Conservation (phyloP, 352 stramenopile genomes). For the Phytopythium helicoides region DNA sequence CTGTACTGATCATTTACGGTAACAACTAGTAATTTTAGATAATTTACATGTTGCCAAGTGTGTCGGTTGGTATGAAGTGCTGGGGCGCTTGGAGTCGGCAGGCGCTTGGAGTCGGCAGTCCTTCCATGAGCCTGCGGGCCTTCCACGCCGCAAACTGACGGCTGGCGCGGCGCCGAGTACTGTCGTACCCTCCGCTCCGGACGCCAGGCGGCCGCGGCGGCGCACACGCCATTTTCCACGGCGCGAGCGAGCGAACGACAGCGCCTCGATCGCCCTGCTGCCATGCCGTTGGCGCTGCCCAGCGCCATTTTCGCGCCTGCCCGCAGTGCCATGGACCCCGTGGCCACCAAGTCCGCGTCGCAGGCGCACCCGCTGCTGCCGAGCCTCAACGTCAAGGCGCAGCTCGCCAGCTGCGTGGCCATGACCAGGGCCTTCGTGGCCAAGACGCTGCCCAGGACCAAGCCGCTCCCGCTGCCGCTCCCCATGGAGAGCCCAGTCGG, state of each 20-base stretch:
- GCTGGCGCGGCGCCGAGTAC: background rate
- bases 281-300: conserved; percentile 18
- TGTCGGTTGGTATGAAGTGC: too few species aligned
- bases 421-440: conserved; percentile 35
- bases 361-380: conserved; percentile 16
- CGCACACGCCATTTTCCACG: too few species aligned
- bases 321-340: background rate
- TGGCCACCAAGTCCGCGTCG: conserved; percentile 14
- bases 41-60: too few species aligned
- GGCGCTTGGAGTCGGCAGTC: too few species aligned
- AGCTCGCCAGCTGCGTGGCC: conserved; percentile 22
- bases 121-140: too few species aligned
- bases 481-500: background rate
- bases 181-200: too few species aligned
- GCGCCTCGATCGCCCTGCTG: background rate
- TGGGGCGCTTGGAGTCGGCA: too few species aligned
- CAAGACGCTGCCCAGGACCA: conserved; percentile 26
- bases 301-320: background rate
- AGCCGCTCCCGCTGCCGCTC: conserved; percentile 21
- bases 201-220: too few species aligned
- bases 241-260: background rate
- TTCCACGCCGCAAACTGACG: conserved; percentile 7
- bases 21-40: too few species aligned
- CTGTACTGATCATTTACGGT: too few species aligned
- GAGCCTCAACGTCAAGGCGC: conserved; percentile 16